A percentile compares a stretch with the other conserved stretches of the same genome.
Evolutionary conservation across 352 stramenopile species (phyloP).

Genomic region (Pythium dissimile): DNA sequence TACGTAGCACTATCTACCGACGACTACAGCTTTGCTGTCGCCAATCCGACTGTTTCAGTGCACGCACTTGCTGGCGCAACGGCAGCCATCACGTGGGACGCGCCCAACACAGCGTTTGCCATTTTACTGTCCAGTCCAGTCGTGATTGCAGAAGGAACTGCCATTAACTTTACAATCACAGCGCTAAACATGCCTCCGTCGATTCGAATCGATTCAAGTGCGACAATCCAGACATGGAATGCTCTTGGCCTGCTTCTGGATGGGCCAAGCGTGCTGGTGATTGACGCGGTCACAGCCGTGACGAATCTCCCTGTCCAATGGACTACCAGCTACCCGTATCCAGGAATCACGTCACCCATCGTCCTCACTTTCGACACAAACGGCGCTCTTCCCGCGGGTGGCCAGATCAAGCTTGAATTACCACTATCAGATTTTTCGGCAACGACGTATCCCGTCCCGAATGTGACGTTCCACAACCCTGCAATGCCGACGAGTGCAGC

Average conservation of each 20-base stretch:
- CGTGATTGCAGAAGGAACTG: conserved; percentile 27
- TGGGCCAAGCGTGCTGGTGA: conserved; percentile 23
- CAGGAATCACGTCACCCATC: conserved; percentile 43
- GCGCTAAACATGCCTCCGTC: conserved; percentile 49
- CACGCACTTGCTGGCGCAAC: conserved; percentile 14
- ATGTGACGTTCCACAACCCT: conserved; percentile 28
- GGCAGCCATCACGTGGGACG: conserved; percentile 40
- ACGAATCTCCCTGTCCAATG: conserved; percentile 31
- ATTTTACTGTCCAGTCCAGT: conserved; percentile 32
- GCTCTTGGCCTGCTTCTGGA: conserved; percentile 35
- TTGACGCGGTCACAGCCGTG: conserved; percentile 39
- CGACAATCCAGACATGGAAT: conserved; percentile 51
- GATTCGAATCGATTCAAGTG: conserved; percentile 25
- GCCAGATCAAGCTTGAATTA: conserved; percentile 36
- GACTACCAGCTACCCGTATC: conserved; percentile 36
- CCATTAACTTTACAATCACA: conserved; percentile 33
- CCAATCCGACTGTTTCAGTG: conserved; percentile 26
- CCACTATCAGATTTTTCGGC: conserved; percentile 37
- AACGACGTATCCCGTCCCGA: conserved; percentile 18
- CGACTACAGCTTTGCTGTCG: conserved; percentile 37
- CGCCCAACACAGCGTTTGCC: conserved; percentile 25
- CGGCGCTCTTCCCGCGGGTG: conserved; percentile 33
- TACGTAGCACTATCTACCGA: conserved; percentile 31
- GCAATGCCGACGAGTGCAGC: conserved; percentile 12
- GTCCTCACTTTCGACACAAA: conserved; percentile 44